These are phyloP conservation scores for Pseudocercospora fuligena DNA, from an alignment of 2,329 filamentous ascomycete species.

Conservation along the genomic window DNA sequence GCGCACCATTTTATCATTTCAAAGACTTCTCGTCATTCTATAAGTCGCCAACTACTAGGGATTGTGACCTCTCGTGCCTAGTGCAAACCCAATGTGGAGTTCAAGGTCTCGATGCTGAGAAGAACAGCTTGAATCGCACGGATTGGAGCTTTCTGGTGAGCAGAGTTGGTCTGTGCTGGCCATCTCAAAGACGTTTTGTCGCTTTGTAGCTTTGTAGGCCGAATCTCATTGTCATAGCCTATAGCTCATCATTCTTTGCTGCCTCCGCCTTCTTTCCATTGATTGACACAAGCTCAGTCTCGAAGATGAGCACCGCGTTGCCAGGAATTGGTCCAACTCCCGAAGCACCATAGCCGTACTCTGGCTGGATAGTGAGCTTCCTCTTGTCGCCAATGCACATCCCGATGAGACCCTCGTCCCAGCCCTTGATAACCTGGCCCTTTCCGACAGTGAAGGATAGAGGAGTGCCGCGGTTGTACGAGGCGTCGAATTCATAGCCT, in stretches of 20 bases:
- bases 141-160: no score
- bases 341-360: slow-evolving; percentile 76
- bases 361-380: slow-evolving; percentile 87
- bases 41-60: not conserved
- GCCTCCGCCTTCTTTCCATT: slow-evolving; percentile 4
- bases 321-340: slow-evolving; percentile 84
- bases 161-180: not conserved
- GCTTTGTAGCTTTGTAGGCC: not conserved
- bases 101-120: not conserved
- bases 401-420: slow-evolving; percentile 87
- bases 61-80: not conserved
- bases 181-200: not conserved
- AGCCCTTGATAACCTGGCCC: slow-evolving; percentile 93
- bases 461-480: slow-evolving; percentile 78
- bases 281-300: slow-evolving; percentile 82
- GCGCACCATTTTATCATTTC: no score
- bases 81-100: not conserved
- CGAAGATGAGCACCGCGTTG: slow-evolving; percentile 83
- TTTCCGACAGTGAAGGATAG: slow-evolving; percentile 79
- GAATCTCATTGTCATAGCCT: not conserved
- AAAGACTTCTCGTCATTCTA: not conserved
- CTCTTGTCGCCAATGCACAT: slow-evolving; percentile 98
- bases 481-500: slow-evolving; percentile 58
- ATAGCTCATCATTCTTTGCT: not conserved
- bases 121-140: no score